phyloP scores from a whole-genome alignment of 1,284 basidiomycete genomes.

The Trichosporon ovoides region DNA sequence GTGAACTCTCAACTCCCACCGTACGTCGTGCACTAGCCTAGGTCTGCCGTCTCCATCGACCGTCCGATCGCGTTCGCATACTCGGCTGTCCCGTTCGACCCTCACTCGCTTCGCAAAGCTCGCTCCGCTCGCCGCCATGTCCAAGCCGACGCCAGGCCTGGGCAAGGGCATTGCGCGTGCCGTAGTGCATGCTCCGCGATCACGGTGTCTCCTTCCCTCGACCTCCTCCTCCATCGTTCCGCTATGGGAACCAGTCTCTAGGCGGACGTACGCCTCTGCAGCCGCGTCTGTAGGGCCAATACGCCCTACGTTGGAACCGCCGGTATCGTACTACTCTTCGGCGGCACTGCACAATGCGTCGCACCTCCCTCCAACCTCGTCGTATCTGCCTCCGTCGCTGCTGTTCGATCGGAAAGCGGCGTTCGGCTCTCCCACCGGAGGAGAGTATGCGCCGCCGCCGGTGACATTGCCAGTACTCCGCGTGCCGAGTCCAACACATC shows the following conservation, averaged over 20 bases:
- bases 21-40: no score
- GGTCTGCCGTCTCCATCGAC: no score
- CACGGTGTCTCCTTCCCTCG: background rate
- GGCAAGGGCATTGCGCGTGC: conserved; percentile 36
- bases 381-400: conserved; percentile 12
- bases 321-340: no score
- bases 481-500: conserved; percentile 19
- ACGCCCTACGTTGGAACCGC: background rate
- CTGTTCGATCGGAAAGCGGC: conserved; percentile 8
- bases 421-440: no score
- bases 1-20: no score
- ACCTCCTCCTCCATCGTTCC: no score
- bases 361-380: conserved; percentile 8
- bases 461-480: conserved; percentile 14
- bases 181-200: conserved; percentile 15
- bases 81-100: background rate
- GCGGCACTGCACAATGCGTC: background rate
- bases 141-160: conserved; percentile 40
- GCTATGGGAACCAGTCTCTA: conserved; percentile 15
- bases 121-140: conserved; percentile 32
- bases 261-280: conserved; percentile 9
- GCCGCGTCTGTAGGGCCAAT: background rate
- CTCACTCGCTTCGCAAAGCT: no score
- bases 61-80: no score
- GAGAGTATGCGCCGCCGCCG: conserved; percentile 26